A percentile compares a stretch with the other conserved stretches of the same genome.
Conservation (phyloP, 176 grass and related monocot species). For the Pontederia crassipes region DNA sequence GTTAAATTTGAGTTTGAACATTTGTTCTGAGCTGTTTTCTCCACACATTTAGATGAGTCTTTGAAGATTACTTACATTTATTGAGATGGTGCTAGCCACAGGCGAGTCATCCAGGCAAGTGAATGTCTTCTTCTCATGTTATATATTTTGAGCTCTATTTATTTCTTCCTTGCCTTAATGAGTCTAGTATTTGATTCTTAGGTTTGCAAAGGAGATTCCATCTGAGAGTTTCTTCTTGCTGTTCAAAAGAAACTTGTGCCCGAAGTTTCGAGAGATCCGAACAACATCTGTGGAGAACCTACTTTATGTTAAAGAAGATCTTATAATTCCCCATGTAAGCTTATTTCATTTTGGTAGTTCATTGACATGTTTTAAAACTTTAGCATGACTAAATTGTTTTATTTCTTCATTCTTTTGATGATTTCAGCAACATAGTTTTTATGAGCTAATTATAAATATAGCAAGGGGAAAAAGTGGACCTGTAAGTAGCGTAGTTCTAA, state of each 20-base stretch:
- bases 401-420: slow-evolving; percentile 22
- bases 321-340: slow-evolving; percentile 94
- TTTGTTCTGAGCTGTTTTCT: slow-evolving; percentile 5
- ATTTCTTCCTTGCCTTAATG: background rate
- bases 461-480: slow-evolving; percentile 99
- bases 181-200: slow-evolving; percentile 28
- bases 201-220: slow-evolving; percentile 83
- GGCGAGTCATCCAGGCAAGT: slow-evolving; percentile 68
- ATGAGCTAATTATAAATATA: slow-evolving; percentile 98
- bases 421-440: slow-evolving; percentile 98
- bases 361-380: background rate
- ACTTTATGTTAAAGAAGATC: slow-evolving; percentile 99
- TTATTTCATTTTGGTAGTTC: slow-evolving; percentile 12
- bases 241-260: slow-evolving; percentile 96
- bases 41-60: slow-evolving; percentile 57
- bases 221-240: slow-evolving; percentile 89
- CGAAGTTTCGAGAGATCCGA: slow-evolving; percentile 91
- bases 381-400: background rate
- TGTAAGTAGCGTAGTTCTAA: slow-evolving; percentile 42
- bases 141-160: background rate
- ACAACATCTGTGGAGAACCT: slow-evolving; percentile 95
- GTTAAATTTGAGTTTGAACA: background rate
- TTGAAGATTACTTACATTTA: slow-evolving; percentile 96
- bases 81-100: slow-evolving; percentile 97
- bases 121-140: background rate